Evolutionary conservation across 352 stramenopile species (phyloP), one percentile per base, ranked within the genome.

Genomic region (Blastocystis sp.): DNA sequence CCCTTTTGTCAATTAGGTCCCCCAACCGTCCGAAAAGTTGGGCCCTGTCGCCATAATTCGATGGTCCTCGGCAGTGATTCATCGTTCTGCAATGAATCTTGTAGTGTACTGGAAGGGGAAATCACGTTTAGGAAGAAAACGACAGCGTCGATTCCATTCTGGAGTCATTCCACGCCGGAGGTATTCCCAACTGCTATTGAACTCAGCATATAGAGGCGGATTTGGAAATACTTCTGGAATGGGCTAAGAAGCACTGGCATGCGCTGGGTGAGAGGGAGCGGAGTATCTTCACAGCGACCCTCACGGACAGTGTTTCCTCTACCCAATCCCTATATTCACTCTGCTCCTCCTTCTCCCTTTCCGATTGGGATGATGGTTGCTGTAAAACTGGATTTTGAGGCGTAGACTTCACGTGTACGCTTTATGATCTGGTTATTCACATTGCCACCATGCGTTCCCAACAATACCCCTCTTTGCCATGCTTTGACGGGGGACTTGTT

Each of bases 211-310:
- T 34, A 34, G 28, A 34, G 0, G 0, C 28, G 0, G 28, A 34
- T 34, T 34, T 34, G 28, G 28, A 34, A 34, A 81, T 62, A 17
- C 28, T 81, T 2, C 14, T 79, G 34, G 60, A 43, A 40, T 81
- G 71, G 71, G 65, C 65, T 66, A 43, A 81, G 34, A 17, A 65
- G 59, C 53, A 81, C 65, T 64, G 71, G 41, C 40, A 41, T 21
- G 9, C 59, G 9, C 34, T 81, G 9, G 40, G 11, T 65, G n/a
- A n/a, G 71, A 81, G 43, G 34, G 38, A 64, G 38, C n/a, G 17
- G 7, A 65, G 14, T 0, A 23, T 7, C 28, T 81, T 34, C 23
- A 66, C 40, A 34, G 14, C 17, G 41, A 40, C 34, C 14, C 1
- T 71, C 17, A 21, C 38, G 14, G 34, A 71, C n/a, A 21, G 34